phyloP scores from a whole-genome alignment of 1,139 yeast species.

The Nakaseomyces bracarensis region DNA sequence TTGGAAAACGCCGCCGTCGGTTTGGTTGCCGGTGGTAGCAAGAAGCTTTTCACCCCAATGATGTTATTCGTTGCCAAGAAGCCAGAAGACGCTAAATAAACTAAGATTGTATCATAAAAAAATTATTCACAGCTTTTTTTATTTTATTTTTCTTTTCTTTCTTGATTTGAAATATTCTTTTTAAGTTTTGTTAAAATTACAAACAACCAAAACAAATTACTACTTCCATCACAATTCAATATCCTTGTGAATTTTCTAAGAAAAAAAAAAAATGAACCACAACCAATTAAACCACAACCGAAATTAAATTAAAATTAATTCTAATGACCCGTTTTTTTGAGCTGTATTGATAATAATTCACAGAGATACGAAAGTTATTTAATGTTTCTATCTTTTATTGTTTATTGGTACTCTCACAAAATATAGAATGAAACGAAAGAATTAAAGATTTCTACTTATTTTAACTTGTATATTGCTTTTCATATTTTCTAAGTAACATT shows the following conservation, averaged over 20 bases:
- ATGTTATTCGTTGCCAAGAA: slow-evolving; percentile 82
- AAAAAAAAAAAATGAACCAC: too few relatives aligned
- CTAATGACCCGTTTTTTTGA: too few relatives aligned
- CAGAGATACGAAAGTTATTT: too few relatives aligned
- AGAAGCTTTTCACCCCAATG: slow-evolving; percentile 91
- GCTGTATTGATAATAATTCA: too few relatives aligned
- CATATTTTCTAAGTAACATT: neutral
- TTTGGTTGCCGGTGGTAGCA: slow-evolving; percentile 86
- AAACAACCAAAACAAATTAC: too few relatives aligned
- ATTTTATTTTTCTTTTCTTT: neutral
- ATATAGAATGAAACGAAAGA: slow-evolving; percentile 4
- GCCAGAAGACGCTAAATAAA: slow-evolving; percentile 37
- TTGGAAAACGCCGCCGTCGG: slow-evolving; percentile 96
- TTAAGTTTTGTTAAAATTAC: too few relatives aligned
- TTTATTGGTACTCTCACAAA: neutral
- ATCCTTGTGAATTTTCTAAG: too few relatives aligned
- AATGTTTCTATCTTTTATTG: too few relatives aligned
- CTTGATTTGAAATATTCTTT: neutral
- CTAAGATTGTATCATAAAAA: neutral
- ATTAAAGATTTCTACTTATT: neutral
- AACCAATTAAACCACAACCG: too few relatives aligned
- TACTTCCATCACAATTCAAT: too few relatives aligned
- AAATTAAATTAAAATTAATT: too few relatives aligned
- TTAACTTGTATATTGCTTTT: neutral
- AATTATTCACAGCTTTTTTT: neutral